These are phyloP conservation scores for Coniella vitis DNA, from an alignment of 2,329 filamentous ascomycete species.

Conservation along the genomic window DNA sequence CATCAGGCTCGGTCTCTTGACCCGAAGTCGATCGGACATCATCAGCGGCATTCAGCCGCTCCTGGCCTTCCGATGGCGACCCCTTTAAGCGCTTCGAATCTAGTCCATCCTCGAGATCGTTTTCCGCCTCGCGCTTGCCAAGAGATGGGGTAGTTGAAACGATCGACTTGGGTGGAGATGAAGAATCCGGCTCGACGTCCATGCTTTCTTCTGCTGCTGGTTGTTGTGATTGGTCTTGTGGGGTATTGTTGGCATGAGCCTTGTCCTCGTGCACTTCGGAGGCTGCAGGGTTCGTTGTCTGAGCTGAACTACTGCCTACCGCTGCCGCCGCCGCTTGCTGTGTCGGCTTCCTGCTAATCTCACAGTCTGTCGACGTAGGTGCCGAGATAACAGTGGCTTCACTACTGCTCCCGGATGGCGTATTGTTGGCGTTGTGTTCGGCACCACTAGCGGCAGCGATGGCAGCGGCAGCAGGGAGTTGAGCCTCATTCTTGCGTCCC, in stretches of 20 bases:
- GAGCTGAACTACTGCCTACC: no score
- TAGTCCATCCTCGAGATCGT: slow-evolving; percentile 29
- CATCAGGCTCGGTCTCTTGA: no score
- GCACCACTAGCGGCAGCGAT: slow-evolving; percentile 12
- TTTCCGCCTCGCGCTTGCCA: slow-evolving; percentile 50
- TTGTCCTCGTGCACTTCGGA: no score
- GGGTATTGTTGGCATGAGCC: no score
- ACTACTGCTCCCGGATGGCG: neutral
- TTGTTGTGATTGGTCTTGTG: slow-evolving; percentile 1
- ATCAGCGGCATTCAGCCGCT: no score
- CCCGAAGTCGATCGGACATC: no score
- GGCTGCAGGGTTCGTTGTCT: neutral
- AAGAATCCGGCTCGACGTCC: neutral
- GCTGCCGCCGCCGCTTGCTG: no score
- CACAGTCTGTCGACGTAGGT: no score
- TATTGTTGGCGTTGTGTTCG: slow-evolving; percentile 18
- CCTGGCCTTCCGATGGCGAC: no score
- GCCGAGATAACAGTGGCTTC: neutral
- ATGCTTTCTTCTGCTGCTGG: neutral
- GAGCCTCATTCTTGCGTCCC: slow-evolving; percentile 39
- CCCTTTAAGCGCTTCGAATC: slow-evolving; percentile 45
- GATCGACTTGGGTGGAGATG: neutral
- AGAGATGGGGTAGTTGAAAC: slow-evolving; percentile 9
- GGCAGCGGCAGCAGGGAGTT: slow-evolving; percentile 14
- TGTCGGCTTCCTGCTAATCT: no score